Base-by-base conservation (phyloP, 805 yeast genomes). In the Ogataea haglerorum region DNA sequence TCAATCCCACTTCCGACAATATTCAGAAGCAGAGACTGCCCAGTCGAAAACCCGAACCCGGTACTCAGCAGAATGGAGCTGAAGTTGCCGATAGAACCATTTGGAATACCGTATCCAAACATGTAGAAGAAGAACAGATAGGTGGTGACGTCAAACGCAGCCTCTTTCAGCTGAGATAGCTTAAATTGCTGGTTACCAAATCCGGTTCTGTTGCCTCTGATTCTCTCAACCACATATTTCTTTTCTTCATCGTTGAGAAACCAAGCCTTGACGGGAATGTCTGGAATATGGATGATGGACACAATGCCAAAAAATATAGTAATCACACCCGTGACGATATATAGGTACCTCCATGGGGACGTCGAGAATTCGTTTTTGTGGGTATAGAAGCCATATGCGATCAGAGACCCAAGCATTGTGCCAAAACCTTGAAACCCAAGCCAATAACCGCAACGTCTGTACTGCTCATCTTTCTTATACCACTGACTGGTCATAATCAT, bases 261-360 rank as follows among this genome's bases (percentile, higher is more conserved):
- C 71, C 76, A 67, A 4, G 80, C 78, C 18, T 62, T 61, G n/a
- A 65, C 63, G 27, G 87, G 86, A 25, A 84, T 45, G 78, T 57
- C 60, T 70, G 78, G 49, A 71, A 56, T 33, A 57, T 61, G 50
- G 73, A 68, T n/a, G 64, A 46, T 23, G 19, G 51, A 45, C 23
- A 51, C 42, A 6, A 72, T 37, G 5, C 85, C 85, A 16, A 78
- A 55, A 10, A 72, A 54, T 3, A 79, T 59, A 3, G 86, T 80
- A 45, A 76, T 67, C 8, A 68, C 60, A 21, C 90, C 91, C 29
- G 77, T 70, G 25, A 80, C 66, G 37, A 82, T 58, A 56, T 75
- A 82, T 7, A 80, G 57, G 9, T 76, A 59, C 52, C 75, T 77
- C 89, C 89, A 83, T 4, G 80, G 69, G 6, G 58, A 66, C 7